Evolutionary conservation across 2,329 filamentous ascomycete genomes (phyloP).

Genomic region (Bipolaris cookei): DNA sequence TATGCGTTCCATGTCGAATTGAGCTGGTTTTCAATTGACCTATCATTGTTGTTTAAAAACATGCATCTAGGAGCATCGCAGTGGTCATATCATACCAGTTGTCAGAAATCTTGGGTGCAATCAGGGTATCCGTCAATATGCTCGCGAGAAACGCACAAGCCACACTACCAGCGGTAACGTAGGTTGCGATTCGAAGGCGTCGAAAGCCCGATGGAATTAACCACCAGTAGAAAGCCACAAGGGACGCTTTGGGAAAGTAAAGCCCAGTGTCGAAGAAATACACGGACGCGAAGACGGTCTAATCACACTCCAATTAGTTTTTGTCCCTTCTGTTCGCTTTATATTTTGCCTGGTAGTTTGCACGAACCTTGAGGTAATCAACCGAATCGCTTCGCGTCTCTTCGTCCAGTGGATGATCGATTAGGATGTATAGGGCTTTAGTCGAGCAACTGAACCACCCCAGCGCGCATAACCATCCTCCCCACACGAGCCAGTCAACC

Average conservation of each 20-base stretch:
- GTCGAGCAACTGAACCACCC: slow-evolving; percentile 29
- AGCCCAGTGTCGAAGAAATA: slow-evolving; percentile 33
- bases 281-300: slow-evolving; percentile 28
- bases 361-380: slow-evolving; percentile 22
- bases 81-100: slow-evolving; percentile 23
- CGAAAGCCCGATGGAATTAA: slow-evolving; percentile 28
- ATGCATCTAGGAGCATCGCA: neutral
- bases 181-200: slow-evolving; percentile 26
- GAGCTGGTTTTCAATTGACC: slow-evolving; percentile 28
- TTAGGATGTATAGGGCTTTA: slow-evolving; percentile 23
- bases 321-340: neutral
- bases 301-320: neutral
- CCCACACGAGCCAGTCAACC: slow-evolving; percentile 30
- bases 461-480: slow-evolving; percentile 26
- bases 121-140: slow-evolving; percentile 24
- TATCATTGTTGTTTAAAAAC: neutral
- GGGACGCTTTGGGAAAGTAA: slow-evolving; percentile 30
- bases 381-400: slow-evolving; percentile 25
- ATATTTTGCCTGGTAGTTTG: neutral
- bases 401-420: slow-evolving; percentile 23
- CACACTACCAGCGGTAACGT: slow-evolving; percentile 15
- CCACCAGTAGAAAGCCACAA: slow-evolving; percentile 36
- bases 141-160: slow-evolving; percentile 20
- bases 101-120: slow-evolving; percentile 19
- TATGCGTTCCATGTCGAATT: slow-evolving; percentile 30